phyloP scores from a whole-genome alignment of 495 filamentous ascomycete species.

The Amphirosellinia nigrospora region DNA sequence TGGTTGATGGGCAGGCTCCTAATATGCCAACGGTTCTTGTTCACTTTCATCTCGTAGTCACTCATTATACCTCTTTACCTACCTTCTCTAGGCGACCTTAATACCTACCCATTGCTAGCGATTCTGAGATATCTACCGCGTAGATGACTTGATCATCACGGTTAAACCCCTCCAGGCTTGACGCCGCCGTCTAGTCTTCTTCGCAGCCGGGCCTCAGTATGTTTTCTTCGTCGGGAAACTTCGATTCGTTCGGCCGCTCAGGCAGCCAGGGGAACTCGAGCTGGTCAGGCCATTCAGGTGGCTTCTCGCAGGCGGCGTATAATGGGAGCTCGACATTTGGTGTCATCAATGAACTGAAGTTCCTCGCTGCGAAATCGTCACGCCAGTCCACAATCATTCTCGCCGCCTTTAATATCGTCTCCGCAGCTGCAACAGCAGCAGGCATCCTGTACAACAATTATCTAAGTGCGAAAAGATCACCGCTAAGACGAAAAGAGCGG shows the following conservation, averaged over 20 bases:
- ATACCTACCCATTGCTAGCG: slow-evolving; percentile 39
- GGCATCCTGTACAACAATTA: slow-evolving; percentile 54
- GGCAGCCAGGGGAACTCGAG: slow-evolving; percentile 49
- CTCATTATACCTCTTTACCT: slow-evolving; percentile 28
- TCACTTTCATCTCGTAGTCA: slow-evolving; percentile 34
- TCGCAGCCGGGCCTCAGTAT: slow-evolving; percentile 43
- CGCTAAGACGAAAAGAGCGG: slow-evolving; percentile 26
- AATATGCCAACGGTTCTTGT: slow-evolving; percentile 32
- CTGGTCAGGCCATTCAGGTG: slow-evolving; percentile 35
- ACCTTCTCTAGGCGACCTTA: slow-evolving; percentile 30
- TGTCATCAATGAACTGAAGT: slow-evolving; percentile 50
- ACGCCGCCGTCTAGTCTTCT: slow-evolving; percentile 52
- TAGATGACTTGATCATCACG: slow-evolving; percentile 57
- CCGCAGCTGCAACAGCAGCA: slow-evolving; percentile 52
- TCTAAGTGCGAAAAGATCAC: slow-evolving; percentile 40
- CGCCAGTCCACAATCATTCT: slow-evolving; percentile 56
- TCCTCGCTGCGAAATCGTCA: slow-evolving; percentile 53
- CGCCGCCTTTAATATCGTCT: slow-evolving; percentile 54
- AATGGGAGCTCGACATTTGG: slow-evolving; percentile 39
- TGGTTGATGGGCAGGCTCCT: slow-evolving; percentile 48
- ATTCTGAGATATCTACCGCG: slow-evolving; percentile 41
- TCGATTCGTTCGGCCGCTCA: slow-evolving; percentile 37
- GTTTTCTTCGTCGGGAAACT: slow-evolving; percentile 31
- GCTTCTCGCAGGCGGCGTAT: slow-evolving; percentile 44
- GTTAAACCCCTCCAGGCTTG: slow-evolving; percentile 48